Conservation (phyloP, 2,329 filamentous ascomycete genomes). For the Fusarium redolens region DNA sequence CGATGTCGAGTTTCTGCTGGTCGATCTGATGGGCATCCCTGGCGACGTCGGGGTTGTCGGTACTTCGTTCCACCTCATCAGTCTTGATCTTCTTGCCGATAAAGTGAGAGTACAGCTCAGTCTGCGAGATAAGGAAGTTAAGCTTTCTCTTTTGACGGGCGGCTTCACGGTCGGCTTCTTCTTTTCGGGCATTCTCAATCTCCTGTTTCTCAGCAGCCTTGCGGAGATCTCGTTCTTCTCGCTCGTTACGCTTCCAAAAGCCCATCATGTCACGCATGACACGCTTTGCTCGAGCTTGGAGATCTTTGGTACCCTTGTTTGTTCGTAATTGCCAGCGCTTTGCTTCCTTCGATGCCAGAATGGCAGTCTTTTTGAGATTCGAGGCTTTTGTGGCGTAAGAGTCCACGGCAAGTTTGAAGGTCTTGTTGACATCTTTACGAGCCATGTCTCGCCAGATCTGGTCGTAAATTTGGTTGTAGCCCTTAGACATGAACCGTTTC, state of each 20-base stretch:
- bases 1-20: slow-evolving; percentile 60
- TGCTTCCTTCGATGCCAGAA: slow-evolving; percentile 95
- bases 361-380: slow-evolving; percentile 98
- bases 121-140: slow-evolving; percentile 99
- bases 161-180: slow-evolving; percentile 96
- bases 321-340: slow-evolving; percentile 97
- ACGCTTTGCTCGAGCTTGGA: slow-evolving; percentile 94
- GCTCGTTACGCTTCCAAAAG: slow-evolving; percentile 99
- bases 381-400: slow-evolving; percentile 89
- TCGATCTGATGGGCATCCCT: slow-evolving; percentile 58
- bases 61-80: slow-evolving; percentile 90
- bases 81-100: slow-evolving; percentile 99
- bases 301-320: slow-evolving; percentile 98
- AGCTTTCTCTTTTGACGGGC: slow-evolving; percentile 98
- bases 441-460: slow-evolving; percentile 97
- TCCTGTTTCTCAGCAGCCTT: slow-evolving; percentile 96
- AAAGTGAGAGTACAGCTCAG: slow-evolving; percentile 98
- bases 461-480: slow-evolving; percentile 96
- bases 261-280: slow-evolving; percentile 99
- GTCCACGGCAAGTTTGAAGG: slow-evolving; percentile 86
- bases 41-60: slow-evolving; percentile 80
- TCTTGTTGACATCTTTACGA: slow-evolving; percentile 92
- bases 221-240: slow-evolving; percentile 93
- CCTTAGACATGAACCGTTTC: slow-evolving; percentile 83
- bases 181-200: slow-evolving; percentile 94